These are phyloP conservation scores for Nissolia schottii DNA, from an alignment of 306 rosid genomes.

Conservation along the genomic window DNA sequence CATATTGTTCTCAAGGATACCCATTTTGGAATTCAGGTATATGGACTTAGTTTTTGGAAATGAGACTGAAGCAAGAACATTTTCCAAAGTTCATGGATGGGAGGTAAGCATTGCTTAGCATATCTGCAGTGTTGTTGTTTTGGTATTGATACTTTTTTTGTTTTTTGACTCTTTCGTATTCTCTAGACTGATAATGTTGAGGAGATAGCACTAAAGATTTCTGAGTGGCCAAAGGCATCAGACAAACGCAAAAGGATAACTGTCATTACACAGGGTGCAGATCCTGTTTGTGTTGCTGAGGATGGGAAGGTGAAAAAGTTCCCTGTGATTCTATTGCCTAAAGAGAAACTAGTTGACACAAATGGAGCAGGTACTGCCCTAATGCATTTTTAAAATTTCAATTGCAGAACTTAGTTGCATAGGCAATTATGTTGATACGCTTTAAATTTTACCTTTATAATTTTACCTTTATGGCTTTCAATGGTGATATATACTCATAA, in stretches of 20 bases:
- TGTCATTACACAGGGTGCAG: slow-evolving; percentile 86
- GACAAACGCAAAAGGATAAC: slow-evolving; percentile 75
- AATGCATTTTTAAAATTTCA: background rate
- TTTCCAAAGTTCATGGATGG: slow-evolving; percentile 76
- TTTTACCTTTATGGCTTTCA: background rate
- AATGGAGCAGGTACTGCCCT: slow-evolving; percentile 70
- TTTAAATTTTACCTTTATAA: background rate
- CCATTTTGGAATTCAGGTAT: slow-evolving; percentile 40
- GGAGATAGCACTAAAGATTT: slow-evolving; percentile 82
- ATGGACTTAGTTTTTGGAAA: slow-evolving; percentile 78
- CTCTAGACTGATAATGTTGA: slow-evolving; percentile 65
- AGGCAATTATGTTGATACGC: background rate
- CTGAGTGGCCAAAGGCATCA: slow-evolving; percentile 72
- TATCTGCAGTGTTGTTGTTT: slow-evolving; percentile 6
- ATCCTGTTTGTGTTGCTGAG: slow-evolving; percentile 81
- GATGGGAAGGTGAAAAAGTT: slow-evolving; percentile 63
- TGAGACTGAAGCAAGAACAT: slow-evolving; percentile 83
- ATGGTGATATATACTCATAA: background rate
- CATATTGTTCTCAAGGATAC: slow-evolving; percentile 8
- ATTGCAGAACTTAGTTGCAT: background rate
- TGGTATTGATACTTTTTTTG: background rate
- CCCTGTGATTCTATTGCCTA: slow-evolving; percentile 63
- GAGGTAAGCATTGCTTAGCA: slow-evolving; percentile 42
- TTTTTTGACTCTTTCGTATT: slow-evolving; percentile 1
- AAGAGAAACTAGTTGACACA: slow-evolving; percentile 85